Percentiles rank a stretch among this genome's conserved stretches.
Evolutionary conservation across 306 rosid genomes (phyloP).

Genomic region (Phaseolus lunatus): DNA sequence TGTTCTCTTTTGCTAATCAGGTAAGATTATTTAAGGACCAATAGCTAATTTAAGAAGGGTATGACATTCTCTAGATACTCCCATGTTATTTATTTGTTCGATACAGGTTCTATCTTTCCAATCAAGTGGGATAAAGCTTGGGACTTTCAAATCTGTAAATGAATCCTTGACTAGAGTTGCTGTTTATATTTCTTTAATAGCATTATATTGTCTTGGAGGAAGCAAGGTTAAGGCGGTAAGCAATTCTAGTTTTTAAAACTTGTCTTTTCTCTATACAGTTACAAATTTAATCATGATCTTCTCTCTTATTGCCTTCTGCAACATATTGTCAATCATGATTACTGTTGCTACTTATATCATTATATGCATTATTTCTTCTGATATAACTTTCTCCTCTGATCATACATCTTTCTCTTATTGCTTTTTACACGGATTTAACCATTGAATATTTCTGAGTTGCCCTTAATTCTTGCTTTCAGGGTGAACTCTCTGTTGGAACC

Average conservation of each 20-base stretch:
- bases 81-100: conserved; percentile 43
- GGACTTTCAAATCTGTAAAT: conserved; percentile 79
- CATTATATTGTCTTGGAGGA: conserved; percentile 92
- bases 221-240: conserved; percentile 98
- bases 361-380: neutral
- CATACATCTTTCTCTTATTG: conserved; percentile 5
- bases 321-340: conserved; percentile 14
- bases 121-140: conserved; percentile 90
- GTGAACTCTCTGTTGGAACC: conserved; percentile 91
- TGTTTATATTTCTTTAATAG: conserved; percentile 77
- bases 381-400: neutral
- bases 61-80: conserved; percentile 31
- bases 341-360: neutral
- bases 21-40: conserved; percentile 53
- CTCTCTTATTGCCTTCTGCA: neutral
- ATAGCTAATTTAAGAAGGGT: conserved; percentile 31
- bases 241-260: conserved; percentile 35
- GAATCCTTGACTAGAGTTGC: conserved; percentile 94
- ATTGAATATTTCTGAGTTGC: conserved; percentile 39
- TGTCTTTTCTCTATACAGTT: conserved; percentile 20
- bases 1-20: conserved; percentile 81
- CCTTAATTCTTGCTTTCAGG: conserved; percentile 62
- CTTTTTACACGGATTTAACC: conserved; percentile 30
- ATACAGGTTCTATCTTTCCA: conserved; percentile 88
- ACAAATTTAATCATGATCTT: conserved; percentile 5